Evolutionary conservation across 768 basidiomycete species (phyloP), one percentile per base, ranked within the genome.

Genomic region (Boletus vermiculosoides): DNA sequence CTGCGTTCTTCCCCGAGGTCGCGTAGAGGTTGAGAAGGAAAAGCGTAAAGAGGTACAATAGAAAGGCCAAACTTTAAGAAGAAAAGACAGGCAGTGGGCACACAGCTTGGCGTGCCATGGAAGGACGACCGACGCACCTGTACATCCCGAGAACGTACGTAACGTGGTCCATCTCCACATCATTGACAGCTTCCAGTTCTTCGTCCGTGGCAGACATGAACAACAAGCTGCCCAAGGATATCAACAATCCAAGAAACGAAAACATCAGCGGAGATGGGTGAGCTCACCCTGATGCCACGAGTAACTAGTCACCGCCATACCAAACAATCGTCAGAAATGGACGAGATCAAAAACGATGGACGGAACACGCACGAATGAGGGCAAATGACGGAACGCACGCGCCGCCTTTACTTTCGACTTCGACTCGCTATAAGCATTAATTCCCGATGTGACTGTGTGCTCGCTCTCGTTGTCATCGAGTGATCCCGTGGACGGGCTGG

Each of bases 131-230:
- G 34, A 51, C 80, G 30, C 39, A 88, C 90, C 88, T 88, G 75
- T 86, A 87, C 79, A 93, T 87, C 67, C 90, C 87, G 18, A 94
- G 78, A 37, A 89, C 78, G 65, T 95, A 96, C 0, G 94, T 94
- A 56, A 94, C 93, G 65, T 94, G 92, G 69, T 96, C 94, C 85
- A 96, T 92, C 42, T 82, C 87, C 20, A 75, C 76, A 13, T 82
- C 82, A 60, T 91, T 79, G 5, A 88, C 82, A 58, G 80, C 89
- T 25, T 79, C 65, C 30, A 96, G 75, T 70, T 96, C 92, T 74
- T 98, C 94, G 68, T 98, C 93, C 0, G 95, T 97, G 0, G 88
- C 95, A 15, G 89, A 90, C 84, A 96, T 92, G 78, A 98, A 97
- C 18, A 93, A 73, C 3, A 94, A 71, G 7, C 91, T 89, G 55